These are phyloP conservation scores for Apiospora rasikravindrae DNA, from an alignment of 2,329 filamentous ascomycete species.

Conservation along the genomic window DNA sequence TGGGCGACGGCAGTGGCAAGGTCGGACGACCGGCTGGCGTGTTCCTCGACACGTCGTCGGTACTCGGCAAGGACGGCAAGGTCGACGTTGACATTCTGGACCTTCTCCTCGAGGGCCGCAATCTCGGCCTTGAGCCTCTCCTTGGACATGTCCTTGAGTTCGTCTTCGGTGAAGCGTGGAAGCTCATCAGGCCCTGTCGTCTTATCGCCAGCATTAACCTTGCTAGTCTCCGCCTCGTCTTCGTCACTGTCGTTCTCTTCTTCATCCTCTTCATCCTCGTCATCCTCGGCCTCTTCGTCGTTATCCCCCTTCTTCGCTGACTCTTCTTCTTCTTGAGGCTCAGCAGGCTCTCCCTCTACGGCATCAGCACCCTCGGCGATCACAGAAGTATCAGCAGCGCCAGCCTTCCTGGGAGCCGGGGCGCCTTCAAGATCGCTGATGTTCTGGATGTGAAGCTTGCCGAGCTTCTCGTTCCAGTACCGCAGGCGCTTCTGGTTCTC, in stretches of 20 bases:
- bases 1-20: conserved; percentile 76
- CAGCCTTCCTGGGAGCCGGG: conserved; percentile 33
- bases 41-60: conserved; percentile 82
- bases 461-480: conserved; percentile 90
- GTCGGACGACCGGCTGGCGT: conserved; percentile 81
- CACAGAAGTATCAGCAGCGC: conserved; percentile 37
- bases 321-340: conserved; percentile 26
- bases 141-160: conserved; percentile 70
- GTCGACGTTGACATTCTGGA: conserved; percentile 85
- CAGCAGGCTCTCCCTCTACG: conserved; percentile 31
- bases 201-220: conserved; percentile 25
- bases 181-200: conserved; percentile 60
- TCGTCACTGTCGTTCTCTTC: conserved; percentile 30
- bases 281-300: conserved; percentile 35
- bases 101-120: conserved; percentile 68
- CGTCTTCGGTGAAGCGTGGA: conserved; percentile 77
- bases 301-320: conserved; percentile 25
- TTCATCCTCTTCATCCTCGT: conserved; percentile 34
- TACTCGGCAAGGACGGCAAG: conserved; percentile 89
- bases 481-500: conserved; percentile 85
- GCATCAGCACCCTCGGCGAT: conserved; percentile 33
- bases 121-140: conserved; percentile 66
- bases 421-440: conserved; percentile 68
- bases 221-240: conserved; percentile 18
- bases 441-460: conserved; percentile 83